phyloP scores from a whole-genome alignment of 1,284 basidiomycete species.

The Testicularia cyperi region DNA sequence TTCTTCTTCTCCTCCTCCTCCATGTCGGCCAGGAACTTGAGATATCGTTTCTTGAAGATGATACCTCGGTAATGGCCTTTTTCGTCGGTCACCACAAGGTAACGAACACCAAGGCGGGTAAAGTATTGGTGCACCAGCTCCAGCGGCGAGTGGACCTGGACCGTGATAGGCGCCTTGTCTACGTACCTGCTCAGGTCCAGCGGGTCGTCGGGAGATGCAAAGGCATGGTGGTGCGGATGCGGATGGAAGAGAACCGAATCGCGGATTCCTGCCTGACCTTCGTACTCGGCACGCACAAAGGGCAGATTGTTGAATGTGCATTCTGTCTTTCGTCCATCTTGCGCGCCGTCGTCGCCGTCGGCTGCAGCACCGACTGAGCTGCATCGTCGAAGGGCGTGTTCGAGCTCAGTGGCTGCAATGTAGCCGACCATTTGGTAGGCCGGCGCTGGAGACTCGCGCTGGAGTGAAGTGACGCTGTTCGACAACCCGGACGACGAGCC shows the following conservation, averaged over 20 bases:
- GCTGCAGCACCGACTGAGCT: slow-evolving; percentile 4
- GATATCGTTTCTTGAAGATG: slow-evolving; percentile 79
- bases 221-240: too few relatives aligned
- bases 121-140: slow-evolving; percentile 78
- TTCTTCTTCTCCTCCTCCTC: slow-evolving; percentile 8
- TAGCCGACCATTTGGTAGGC: slow-evolving; percentile 79
- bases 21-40: slow-evolving; percentile 34
- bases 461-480: slow-evolving; percentile 15
- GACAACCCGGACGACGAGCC: slow-evolving; percentile 2
- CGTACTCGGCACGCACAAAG: slow-evolving; percentile 18
- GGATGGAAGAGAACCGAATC: slow-evolving; percentile 32
- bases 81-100: slow-evolving; percentile 72
- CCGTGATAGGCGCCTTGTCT: slow-evolving; percentile 83
- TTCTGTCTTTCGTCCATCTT: slow-evolving; percentile 1
- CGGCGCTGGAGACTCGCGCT: slow-evolving; percentile 54
- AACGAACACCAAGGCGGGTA: slow-evolving; percentile 44
- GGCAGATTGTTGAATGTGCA: slow-evolving; percentile 43
- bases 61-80: slow-evolving; percentile 84
- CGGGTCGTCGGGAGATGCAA: too few relatives aligned
- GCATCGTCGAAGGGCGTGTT: slow-evolving; percentile 82
- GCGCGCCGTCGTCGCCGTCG: slow-evolving; percentile 10
- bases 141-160: slow-evolving; percentile 78
- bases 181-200: slow-evolving; percentile 86
- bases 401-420: slow-evolving; percentile 86
- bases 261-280: slow-evolving; percentile 18